Base-by-base conservation (phyloP, 2,329 filamentous ascomycete genomes). In the Acrocalymma vagum region DNA sequence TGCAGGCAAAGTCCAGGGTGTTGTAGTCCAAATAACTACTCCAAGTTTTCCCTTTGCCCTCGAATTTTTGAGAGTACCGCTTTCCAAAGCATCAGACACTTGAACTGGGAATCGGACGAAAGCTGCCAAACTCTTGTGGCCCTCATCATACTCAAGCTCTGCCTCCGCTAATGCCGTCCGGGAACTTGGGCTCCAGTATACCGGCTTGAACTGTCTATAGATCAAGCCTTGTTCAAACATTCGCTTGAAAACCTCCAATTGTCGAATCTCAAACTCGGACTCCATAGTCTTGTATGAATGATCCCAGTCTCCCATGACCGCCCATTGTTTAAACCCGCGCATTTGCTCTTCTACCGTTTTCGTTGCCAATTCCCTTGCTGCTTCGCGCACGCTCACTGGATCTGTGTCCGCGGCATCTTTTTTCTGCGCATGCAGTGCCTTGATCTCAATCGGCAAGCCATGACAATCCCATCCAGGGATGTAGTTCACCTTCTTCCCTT, bases 21-120 rank as follows among this genome's bases (percentile, higher is more conserved):
- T 99, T 0, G 94, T 99, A 2, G 94, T 99, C 94, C 94, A 99
- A 35, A 97, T 89, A n/a, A 94, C 80, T n/a, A 88, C 90, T 65
- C 80, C 87, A 9, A 96, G 18, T 27, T 40, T 47, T 5, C 7
- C 23, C 6, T 23, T 27, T 18, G 42, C 22, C n/a, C n/a, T n/a
- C n/a, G n/a, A n/a, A 11, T 18, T 31, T 28, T 42, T 44, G 34
- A 75, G 62, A 15, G 73, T 44, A 5, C 55, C 69, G 6, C 72
- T 58, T 30, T 62, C 59, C 16, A 85, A 54, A 16, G 71, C 62
- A 6, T 72, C 62, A 0, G 78, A 73, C 9, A 70, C 58, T 1
- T 69, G 67, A 18, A 96, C 76, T 1, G 85, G 88, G 59, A 95
- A 95, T 45, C 83, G 85, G 29, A 99, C 81, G 45, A 87, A 93